These are phyloP conservation scores for Aspergillus vadensis DNA, from an alignment of 2,329 filamentous ascomycete genomes.

Conservation along the genomic window DNA sequence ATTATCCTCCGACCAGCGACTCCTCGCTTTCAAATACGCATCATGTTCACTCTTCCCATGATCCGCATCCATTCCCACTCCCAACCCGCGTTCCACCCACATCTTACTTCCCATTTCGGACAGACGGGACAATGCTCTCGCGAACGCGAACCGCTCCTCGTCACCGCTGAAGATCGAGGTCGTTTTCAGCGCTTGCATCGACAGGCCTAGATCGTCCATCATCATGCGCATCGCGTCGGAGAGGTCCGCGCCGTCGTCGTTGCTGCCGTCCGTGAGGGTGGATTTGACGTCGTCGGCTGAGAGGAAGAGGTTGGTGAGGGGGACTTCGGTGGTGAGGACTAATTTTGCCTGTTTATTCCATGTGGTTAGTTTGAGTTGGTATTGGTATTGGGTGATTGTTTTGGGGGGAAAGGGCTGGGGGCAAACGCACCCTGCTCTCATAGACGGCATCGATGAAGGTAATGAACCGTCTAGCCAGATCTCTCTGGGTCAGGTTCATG, in stretches of 20 bases:
- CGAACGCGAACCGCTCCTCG: conserved; percentile 96
- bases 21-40: conserved; percentile 52
- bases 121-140: conserved; percentile 78
- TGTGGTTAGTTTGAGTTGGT: too few relatives aligned
- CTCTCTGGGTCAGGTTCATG: conserved; percentile 84
- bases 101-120: conserved; percentile 92
- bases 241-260: conserved; percentile 53
- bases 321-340: conserved; percentile 85
- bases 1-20: conserved; percentile 54
- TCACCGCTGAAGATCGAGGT: conserved; percentile 89
- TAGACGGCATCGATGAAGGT: conserved; percentile 98
- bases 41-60: conserved; percentile 50
- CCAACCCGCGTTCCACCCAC: conserved; percentile 82
- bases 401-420: neutral
- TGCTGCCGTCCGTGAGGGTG: conserved; percentile 50
- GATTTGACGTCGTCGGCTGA: conserved; percentile 69
- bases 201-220: conserved; percentile 85
- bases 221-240: conserved; percentile 74
- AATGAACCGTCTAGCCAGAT: conserved; percentile 90
- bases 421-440: conserved; percentile 60
- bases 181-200: conserved; percentile 80
- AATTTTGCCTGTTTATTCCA: conserved; percentile 73
- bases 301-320: conserved; percentile 82
- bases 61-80: conserved; percentile 48
- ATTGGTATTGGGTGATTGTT: neutral